A percentile compares a stretch with the other conserved stretches of the same genome.
Evolutionary conservation across 1,284 basidiomycete genomes (phyloP).

Genomic region (Ustilago loliicola): DNA sequence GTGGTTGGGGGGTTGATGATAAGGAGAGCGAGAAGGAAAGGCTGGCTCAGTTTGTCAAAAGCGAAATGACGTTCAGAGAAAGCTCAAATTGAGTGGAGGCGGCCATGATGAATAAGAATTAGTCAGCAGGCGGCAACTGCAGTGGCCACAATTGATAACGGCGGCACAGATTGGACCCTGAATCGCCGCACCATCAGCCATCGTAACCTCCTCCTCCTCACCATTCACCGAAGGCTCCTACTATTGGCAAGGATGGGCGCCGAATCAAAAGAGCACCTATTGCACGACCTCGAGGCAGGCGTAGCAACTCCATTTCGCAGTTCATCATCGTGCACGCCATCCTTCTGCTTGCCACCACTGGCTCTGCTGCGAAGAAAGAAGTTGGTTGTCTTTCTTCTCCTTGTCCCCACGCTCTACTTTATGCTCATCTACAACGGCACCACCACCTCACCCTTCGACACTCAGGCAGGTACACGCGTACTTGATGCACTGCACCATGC

Average conservation of each 20-base stretch:
- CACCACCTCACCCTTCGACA: conserved; percentile 13
- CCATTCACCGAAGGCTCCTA: neutral
- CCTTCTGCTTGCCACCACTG: conserved; percentile 36
- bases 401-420: conserved; percentile 26
- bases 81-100: conserved; percentile 17
- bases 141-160: too few relatives aligned
- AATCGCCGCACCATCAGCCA: neutral
- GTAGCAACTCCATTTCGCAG: conserved; percentile 1
- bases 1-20: neutral
- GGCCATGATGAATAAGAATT: conserved; percentile 1
- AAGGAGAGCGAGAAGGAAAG: neutral
- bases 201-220: neutral
- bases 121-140: conserved; percentile 26
- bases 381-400: conserved; percentile 16
- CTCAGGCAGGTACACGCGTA: conserved; percentile 20
- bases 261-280: conserved; percentile 21
- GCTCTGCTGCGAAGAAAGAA: conserved; percentile 46
- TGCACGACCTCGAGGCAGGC: conserved; percentile 38
- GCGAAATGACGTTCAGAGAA: neutral
- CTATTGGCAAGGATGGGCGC: conserved; percentile 17
- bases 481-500: conserved; percentile 35
- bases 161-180: too few relatives aligned
- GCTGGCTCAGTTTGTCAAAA: neutral
- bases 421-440: conserved; percentile 36
- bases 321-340: conserved; percentile 14